Evolutionary conservation across 1,284 basidiomycete species (phyloP).

Genomic region (Coniferiporia sulphurascens): DNA sequence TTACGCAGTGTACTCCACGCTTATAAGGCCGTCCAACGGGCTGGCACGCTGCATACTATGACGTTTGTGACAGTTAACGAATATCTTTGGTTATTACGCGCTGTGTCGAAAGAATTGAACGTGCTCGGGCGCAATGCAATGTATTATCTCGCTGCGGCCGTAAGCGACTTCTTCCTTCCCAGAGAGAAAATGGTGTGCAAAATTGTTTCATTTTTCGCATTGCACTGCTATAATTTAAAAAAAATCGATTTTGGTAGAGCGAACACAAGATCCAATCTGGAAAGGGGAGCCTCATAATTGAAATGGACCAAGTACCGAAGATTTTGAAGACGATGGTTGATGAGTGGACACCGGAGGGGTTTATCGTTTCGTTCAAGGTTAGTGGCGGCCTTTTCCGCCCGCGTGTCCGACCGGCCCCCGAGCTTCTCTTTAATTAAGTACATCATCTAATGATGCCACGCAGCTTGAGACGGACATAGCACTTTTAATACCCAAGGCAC

Average conservation of each 20-base stretch:
- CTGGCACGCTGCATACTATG: slow-evolving; percentile 77
- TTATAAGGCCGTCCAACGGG: slow-evolving; percentile 77
- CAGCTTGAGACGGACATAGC: slow-evolving; percentile 90
- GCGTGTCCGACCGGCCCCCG: no score
- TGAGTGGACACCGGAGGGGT: slow-evolving; percentile 91
- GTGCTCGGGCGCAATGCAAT: slow-evolving; percentile 70
- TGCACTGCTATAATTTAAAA: background rate
- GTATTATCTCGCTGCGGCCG: slow-evolving; percentile 97
- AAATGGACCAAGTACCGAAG: slow-evolving; percentile 99
- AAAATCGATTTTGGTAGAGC: slow-evolving; percentile 49
- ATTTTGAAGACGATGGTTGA: slow-evolving; percentile 89
- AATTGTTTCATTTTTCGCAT: background rate
- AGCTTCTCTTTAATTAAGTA: no score
- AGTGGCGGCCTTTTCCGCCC: slow-evolving; percentile 6
- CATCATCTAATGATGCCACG: background rate
- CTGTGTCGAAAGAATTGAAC: slow-evolving; percentile 70
- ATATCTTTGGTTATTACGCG: slow-evolving; percentile 89
- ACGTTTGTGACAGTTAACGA: slow-evolving; percentile 96
- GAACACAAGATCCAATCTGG: slow-evolving; percentile 98
- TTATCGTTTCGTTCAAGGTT: slow-evolving; percentile 96
- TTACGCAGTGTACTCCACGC: slow-evolving; percentile 73
- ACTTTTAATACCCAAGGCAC: slow-evolving; percentile 88
- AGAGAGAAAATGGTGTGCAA: slow-evolving; percentile 76
- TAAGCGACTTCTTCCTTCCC: slow-evolving; percentile 97
- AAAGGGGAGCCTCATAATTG: slow-evolving; percentile 87